phyloP scores from a whole-genome alignment of 2,329 filamentous ascomycete species.

The Ceratocystis alfenasii region DNA sequence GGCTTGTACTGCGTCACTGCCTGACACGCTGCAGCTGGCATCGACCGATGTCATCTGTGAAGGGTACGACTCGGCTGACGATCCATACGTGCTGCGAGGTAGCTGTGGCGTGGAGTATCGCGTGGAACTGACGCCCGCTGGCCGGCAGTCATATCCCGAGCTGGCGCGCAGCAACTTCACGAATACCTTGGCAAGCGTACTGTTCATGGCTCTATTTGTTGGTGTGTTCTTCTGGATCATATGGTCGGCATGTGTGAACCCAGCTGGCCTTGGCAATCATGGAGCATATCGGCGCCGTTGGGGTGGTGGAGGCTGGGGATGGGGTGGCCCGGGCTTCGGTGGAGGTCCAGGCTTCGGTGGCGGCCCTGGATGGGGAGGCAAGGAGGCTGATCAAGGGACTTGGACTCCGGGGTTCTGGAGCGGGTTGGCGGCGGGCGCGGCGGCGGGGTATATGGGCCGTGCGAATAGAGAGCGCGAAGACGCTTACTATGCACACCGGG shows the following conservation, averaged over 20 bases:
- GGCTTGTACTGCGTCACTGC: slow-evolving; percentile 61
- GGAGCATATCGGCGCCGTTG: not conserved
- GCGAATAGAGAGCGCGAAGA: slow-evolving; percentile 30
- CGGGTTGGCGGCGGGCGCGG: slow-evolving; percentile 54
- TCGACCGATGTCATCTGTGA: slow-evolving; percentile 87
- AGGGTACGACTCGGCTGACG: slow-evolving; percentile 64
- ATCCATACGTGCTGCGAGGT: slow-evolving; percentile 78
- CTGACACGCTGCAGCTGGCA: slow-evolving; percentile 56
- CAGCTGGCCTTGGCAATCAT: slow-evolving; percentile 28
- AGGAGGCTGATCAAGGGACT: slow-evolving; percentile 31
- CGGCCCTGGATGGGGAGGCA: slow-evolving; percentile 27
- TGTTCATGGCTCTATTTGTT: slow-evolving; percentile 54
- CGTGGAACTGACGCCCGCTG: slow-evolving; percentile 62
- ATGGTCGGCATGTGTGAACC: slow-evolving; percentile 38
- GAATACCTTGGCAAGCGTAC: slow-evolving; percentile 29
- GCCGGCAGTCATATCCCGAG: slow-evolving; percentile 57
- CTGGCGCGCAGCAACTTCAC: slow-evolving; percentile 30
- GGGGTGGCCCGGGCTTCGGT: slow-evolving; percentile 22
- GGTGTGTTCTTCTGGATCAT: slow-evolving; percentile 50
- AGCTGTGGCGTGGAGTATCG: slow-evolving; percentile 89
- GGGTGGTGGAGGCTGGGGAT: slow-evolving; percentile 27
- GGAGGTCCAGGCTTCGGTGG: slow-evolving; percentile 29
- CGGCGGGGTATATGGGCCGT: slow-evolving; percentile 54
- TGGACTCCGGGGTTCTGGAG: slow-evolving; percentile 69
- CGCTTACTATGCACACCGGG: slow-evolving; percentile 5